phyloP scores from a whole-genome alignment of 208 protist species.

The Porcisia hertigi region DNA sequence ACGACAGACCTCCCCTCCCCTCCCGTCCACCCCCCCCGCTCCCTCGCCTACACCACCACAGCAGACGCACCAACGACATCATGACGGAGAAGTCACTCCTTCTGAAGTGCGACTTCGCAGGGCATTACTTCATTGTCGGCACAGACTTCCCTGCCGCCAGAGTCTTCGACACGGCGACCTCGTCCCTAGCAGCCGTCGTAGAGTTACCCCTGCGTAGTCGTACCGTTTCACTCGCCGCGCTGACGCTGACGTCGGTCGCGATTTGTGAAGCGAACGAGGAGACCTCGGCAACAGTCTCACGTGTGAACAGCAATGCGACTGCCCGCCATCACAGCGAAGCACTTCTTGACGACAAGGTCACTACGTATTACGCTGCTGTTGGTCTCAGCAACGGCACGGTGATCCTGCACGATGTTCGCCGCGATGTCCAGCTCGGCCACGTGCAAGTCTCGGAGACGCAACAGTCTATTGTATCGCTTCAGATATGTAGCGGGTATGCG shows the following conservation, averaged over 20 bases:
- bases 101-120: conserved; percentile 52
- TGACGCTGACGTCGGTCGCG: conserved; percentile 68
- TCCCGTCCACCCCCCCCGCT: neutral
- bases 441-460: conserved; percentile 65
- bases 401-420: conserved; percentile 66
- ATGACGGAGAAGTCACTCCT: conserved; percentile 83
- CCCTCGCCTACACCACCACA: neutral
- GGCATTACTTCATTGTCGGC: conserved; percentile 66
- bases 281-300: neutral
- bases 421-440: conserved; percentile 49
- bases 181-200: conserved; percentile 48
- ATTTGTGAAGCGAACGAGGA: conserved; percentile 19
- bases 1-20: neutral
- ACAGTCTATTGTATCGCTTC: conserved; percentile 52
- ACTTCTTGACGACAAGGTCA: conserved; percentile 23
- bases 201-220: conserved; percentile 48
- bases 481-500: conserved; percentile 44
- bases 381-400: conserved; percentile 82
- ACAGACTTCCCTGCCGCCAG: conserved; percentile 80
- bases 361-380: conserved; percentile 50
- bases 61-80: neutral
- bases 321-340: conserved; percentile 7
- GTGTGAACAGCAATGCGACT: neutral
- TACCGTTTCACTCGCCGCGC: conserved; percentile 40
- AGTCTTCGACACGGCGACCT: conserved; percentile 76